phyloP scores from a whole-genome alignment of 495 filamentous ascomycete genomes.

The Chaetomium fimeti region DNA sequence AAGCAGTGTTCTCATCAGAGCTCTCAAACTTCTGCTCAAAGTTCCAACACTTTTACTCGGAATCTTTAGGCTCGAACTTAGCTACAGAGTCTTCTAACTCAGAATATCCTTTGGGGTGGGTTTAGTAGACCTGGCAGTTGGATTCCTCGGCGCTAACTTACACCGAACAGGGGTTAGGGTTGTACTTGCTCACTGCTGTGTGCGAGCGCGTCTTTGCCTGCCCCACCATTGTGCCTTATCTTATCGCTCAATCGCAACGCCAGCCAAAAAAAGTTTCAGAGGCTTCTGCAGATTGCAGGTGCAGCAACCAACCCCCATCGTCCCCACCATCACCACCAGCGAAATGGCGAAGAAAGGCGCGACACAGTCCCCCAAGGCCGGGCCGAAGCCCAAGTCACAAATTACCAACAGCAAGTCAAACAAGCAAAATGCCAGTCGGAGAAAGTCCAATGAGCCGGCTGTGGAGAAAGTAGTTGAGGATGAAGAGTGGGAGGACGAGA shows the following conservation, averaged over 20 bases:
- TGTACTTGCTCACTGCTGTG: neutral
- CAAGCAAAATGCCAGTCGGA: conserved; percentile 50
- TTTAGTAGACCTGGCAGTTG: too few relatives aligned
- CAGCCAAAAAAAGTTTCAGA: conserved; percentile 35
- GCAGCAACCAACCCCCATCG: conserved; percentile 22
- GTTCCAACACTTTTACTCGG: too few relatives aligned
- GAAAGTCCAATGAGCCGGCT: conserved; percentile 35
- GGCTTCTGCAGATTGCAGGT: conserved; percentile 13
- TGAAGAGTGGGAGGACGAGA: conserved; percentile 33
- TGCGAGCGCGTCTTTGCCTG: neutral
- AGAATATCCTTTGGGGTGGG: too few relatives aligned
- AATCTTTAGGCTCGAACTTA: too few relatives aligned
- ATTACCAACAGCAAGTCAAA: conserved; percentile 51
- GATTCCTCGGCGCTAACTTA: neutral
- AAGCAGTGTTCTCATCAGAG: too few relatives aligned
- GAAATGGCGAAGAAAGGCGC: conserved; percentile 34
- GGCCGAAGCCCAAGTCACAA: conserved; percentile 51
- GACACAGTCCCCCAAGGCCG: conserved; percentile 23
- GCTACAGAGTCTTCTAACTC: too few relatives aligned
- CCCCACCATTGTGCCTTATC: conserved; percentile 30
- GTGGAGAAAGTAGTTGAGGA: conserved; percentile 25
- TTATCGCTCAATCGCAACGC: conserved; percentile 31
- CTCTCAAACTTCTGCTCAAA: too few relatives aligned
- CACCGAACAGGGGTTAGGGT: conserved; percentile 9
- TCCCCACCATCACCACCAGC: conserved; percentile 23